These are phyloP conservation scores for Oleoguttula mirabilis DNA, from an alignment of 495 filamentous ascomycete genomes.

Conservation along the genomic window DNA sequence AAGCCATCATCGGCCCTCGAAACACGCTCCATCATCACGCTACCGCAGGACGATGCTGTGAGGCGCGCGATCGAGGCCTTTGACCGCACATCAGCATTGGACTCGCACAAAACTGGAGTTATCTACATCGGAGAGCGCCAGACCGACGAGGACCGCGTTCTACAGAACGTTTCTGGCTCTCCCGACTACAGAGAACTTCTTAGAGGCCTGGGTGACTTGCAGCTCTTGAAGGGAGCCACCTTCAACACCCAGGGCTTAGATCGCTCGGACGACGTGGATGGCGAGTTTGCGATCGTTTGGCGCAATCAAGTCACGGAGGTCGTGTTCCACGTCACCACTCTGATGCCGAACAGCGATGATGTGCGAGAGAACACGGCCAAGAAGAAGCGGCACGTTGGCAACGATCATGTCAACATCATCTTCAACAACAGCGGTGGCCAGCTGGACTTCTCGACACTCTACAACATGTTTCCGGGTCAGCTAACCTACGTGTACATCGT, in stretches of 20 bases:
- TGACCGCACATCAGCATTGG: constrained; percentile 80
- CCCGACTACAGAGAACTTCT: constrained; percentile 78
- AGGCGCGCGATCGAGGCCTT: constrained; percentile 64
- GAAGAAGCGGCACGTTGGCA: constrained; percentile 94
- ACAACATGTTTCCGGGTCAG: constrained; percentile 72
- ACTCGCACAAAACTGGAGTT: constrained; percentile 90
- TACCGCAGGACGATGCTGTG: constrained; percentile 72
- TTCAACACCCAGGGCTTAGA: constrained; percentile 96
- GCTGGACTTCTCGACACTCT: constrained; percentile 51
- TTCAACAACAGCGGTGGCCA: constrained; percentile 87
- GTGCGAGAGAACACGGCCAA: constrained; percentile 56
- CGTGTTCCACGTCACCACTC: constrained; percentile 86
- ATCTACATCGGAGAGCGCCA: constrained; percentile 84
- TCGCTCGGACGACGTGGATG: constrained; percentile 58
- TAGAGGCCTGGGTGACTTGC: constrained; percentile 64
- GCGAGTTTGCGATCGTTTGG: constrained; percentile 82
- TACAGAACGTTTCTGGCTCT: constrained; percentile 71
- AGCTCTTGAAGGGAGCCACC: constrained; percentile 61
- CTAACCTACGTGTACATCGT: constrained; percentile 97
- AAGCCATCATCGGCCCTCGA: constrained; percentile 26
- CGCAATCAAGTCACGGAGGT: constrained; percentile 88
- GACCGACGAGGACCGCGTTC: constrained; percentile 64
- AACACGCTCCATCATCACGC: constrained; percentile 44
- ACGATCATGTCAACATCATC: constrained; percentile 95
- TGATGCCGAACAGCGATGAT: constrained; percentile 86